Percentiles rank a stretch among this genome's conserved stretches.
Conservation (phyloP, 2,329 filamentous ascomycete genomes). For the Seiridium cupressi region DNA sequence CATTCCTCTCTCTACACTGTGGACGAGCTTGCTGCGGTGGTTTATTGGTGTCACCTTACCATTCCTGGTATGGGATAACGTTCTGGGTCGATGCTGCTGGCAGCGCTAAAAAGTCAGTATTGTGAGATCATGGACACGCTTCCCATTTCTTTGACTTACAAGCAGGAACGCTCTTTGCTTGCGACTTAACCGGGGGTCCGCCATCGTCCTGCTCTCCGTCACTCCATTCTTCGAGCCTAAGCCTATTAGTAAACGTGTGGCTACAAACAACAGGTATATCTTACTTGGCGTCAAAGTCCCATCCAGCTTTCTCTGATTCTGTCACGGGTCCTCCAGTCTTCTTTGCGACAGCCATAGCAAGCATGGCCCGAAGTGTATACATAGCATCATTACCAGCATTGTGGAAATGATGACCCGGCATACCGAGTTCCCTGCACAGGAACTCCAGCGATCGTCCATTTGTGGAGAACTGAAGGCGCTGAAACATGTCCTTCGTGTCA, state of each 20-base stretch:
- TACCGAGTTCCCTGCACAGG: constrained; percentile 63
- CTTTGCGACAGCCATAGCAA: constrained; percentile 55
- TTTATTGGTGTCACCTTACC: no score
- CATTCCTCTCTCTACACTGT: no score
- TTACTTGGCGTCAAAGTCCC: neutral
- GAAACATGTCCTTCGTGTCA: constrained; percentile 74
- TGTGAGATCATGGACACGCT: neutral
- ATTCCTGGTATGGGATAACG: no score
- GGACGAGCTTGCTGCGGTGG: no score
- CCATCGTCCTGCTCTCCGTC: constrained; percentile 29
- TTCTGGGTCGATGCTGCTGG: no score
- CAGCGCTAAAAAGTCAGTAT: no score
- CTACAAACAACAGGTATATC: neutral
- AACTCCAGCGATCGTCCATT: constrained; percentile 55
- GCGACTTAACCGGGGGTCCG: constrained; percentile 17
- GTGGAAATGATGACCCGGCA: constrained; percentile 67
- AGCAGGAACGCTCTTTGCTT: neutral
- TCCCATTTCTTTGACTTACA: neutral
- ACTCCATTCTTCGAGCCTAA: constrained; percentile 25
- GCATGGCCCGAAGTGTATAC: constrained; percentile 73
- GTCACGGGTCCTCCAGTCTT: constrained; percentile 12
- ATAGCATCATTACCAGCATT: constrained; percentile 86
- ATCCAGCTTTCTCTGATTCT: neutral
- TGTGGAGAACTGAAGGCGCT: constrained; percentile 53
- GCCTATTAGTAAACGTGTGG: neutral